Base-by-base conservation (phyloP, 768 basidiomycete genomes). In the Kwoniella sp. region DNA sequence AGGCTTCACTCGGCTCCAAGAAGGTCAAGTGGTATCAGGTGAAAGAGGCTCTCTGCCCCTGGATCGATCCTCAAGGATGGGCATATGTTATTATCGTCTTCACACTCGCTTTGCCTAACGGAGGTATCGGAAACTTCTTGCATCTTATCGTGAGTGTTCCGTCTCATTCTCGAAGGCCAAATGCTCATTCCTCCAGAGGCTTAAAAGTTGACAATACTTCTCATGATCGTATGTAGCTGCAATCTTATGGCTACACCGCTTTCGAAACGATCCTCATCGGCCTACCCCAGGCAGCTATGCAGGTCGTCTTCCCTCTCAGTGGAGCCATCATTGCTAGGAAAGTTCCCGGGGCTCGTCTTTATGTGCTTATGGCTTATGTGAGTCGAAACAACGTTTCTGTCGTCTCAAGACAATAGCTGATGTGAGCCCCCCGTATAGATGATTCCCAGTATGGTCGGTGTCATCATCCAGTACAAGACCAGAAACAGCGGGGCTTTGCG, bases 191-290 rank as follows among this genome's bases (percentile, higher is more conserved):
- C n/a, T 41, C 38, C 11, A 9, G 38, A 9, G 38, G n/a, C n/a
- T n/a, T n/a, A n/a, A n/a, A n/a, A n/a, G 25, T 22, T 52, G 50
- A 52, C 50, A n/a, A 20, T n/a, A n/a, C n/a, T n/a, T n/a, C n/a
- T n/a, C n/a, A 11, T 22, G 25, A 9, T 55, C 5, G 4, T 25
- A 8, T 13, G 8, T 28, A 65, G 63, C 67, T 70, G 2, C 73
- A 74, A 56, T 66, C 68, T 0, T 74, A 74, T 59, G 70, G 70
- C 2, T 74, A 72, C 62, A 65, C 64, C 25, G 66, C 73, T 11
- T 68, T 74, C 56, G 58, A 74, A 30, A 74, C 73, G 22, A 68
- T 72, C 50, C 67, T 74, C 13, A 66, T 74, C 30, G 73, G 70
- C 41, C 59, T 74, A 17, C 73, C 73, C 20, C 68, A 69, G 23